Evolutionary conservation across 179 eudicot genomes (phyloP).

Genomic region (Kewa caespitosa): DNA sequence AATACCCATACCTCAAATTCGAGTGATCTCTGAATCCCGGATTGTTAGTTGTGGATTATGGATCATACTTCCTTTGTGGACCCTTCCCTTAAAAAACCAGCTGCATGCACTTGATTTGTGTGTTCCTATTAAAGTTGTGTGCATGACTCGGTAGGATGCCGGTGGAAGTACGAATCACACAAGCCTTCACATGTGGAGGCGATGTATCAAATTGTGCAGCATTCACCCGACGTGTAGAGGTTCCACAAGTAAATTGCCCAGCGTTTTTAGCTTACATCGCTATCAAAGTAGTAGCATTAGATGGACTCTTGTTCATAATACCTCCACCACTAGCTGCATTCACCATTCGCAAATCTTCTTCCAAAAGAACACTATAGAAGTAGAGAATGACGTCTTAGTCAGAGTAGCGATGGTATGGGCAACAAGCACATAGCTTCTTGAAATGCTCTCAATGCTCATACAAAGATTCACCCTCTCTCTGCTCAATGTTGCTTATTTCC

Average conservation of each 20-base stretch:
- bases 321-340: background rate
- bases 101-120: background rate
- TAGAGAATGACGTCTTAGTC: background rate
- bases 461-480: background rate
- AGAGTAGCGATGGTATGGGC: slow-evolving; percentile 3
- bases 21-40: slow-evolving; percentile 3
- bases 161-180: background rate
- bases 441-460: slow-evolving; percentile 12
- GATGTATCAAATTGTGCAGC: no score
- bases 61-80: background rate
- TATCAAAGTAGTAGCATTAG: background rate
- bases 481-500: background rate
- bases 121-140: background rate
- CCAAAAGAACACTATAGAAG: slow-evolving; percentile 8
- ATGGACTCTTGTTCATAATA: background rate
- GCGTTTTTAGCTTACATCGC: background rate
- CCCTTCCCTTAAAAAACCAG: background rate
- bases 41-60: background rate
- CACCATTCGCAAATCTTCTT: background rate
- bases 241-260: background rate
- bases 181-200: background rate
- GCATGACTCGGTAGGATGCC: background rate
- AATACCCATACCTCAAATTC: background rate
- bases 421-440: background rate
- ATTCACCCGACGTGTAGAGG: background rate